phyloP scores from a whole-genome alignment of 2,329 filamentous ascomycete genomes.

The Myrmaecium sp. region DNA sequence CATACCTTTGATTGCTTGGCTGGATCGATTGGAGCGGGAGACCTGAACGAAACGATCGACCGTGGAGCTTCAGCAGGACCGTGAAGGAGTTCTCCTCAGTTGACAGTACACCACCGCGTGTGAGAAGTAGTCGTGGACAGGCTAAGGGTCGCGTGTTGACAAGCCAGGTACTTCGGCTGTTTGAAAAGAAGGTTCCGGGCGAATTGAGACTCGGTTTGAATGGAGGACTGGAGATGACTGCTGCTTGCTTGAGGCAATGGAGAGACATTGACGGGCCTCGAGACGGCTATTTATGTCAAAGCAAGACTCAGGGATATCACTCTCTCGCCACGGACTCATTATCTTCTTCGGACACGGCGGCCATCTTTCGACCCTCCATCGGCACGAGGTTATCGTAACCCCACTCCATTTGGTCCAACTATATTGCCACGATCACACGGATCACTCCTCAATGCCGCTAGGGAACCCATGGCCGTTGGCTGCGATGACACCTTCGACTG shows the following conservation, averaged over 20 bases:
- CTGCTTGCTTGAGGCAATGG: no score
- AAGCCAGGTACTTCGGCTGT: no score
- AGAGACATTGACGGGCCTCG: slow-evolving; percentile 10
- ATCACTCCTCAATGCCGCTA: slow-evolving; percentile 26
- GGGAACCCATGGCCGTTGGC: slow-evolving; percentile 21
- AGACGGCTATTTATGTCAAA: slow-evolving; percentile 24
- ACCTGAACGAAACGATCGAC: no score
- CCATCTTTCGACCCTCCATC: slow-evolving; percentile 20
- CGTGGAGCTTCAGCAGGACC: no score
- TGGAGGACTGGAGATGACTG: no score
- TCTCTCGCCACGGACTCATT: slow-evolving; percentile 11
- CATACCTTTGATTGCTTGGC: slow-evolving; percentile 13
- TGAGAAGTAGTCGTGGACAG: no score
- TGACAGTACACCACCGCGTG: no score
- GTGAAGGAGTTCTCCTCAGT: no score
- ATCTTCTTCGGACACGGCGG: slow-evolving; percentile 14
- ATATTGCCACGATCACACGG: slow-evolving; percentile 26
- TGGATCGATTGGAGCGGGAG: slow-evolving; percentile 13
- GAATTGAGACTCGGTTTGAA: no score
- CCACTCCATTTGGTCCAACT: slow-evolving; percentile 26
- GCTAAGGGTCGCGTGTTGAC: no score
- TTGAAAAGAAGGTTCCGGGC: no score
- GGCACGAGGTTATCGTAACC: slow-evolving; percentile 23
- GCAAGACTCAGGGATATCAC: slow-evolving; percentile 10
- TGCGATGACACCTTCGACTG: slow-evolving; percentile 28